phyloP scores from a whole-genome alignment of 257 asterid species.

The Nicotiana attenuata region DNA sequence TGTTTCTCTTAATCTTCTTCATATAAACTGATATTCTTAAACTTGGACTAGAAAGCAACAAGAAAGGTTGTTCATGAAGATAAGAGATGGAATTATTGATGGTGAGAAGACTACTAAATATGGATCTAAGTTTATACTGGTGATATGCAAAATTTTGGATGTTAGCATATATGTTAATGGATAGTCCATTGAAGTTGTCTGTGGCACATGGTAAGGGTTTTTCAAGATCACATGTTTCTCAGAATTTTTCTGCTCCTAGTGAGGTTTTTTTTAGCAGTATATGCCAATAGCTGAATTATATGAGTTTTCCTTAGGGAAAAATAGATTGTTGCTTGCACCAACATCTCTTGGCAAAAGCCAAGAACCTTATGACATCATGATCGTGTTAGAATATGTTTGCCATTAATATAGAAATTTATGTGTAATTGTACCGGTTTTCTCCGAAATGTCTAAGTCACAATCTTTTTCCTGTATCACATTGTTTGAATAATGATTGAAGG shows the following conservation, averaged over 20 bases:
- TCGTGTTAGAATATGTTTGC: neutral
- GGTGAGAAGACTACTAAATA: constrained; percentile 1
- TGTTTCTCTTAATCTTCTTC: neutral
- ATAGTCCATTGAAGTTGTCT: neutral
- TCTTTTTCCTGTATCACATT: neutral
- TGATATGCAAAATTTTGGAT: neutral
- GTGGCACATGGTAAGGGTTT: neutral
- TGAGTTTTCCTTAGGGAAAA: neutral
- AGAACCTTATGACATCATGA: constrained; percentile 4
- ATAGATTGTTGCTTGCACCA: neutral
- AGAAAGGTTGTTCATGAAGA: neutral
- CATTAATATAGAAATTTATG: neutral
- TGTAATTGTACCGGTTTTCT: neutral
- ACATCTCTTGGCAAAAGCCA: neutral
- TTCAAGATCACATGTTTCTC: neutral
- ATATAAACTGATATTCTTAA: neutral
- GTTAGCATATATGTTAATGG: neutral
- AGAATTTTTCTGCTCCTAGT: neutral
- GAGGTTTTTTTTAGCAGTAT: constrained; percentile 1
- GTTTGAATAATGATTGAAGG: neutral
- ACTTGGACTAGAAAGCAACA: neutral
- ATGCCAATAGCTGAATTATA: neutral
- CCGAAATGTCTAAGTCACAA: neutral
- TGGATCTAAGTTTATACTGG: neutral
- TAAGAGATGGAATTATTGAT: neutral